These are phyloP conservation scores for Candida glucosophila DNA, from an alignment of 1,139 yeast genomes.

Conservation along the genomic window DNA sequence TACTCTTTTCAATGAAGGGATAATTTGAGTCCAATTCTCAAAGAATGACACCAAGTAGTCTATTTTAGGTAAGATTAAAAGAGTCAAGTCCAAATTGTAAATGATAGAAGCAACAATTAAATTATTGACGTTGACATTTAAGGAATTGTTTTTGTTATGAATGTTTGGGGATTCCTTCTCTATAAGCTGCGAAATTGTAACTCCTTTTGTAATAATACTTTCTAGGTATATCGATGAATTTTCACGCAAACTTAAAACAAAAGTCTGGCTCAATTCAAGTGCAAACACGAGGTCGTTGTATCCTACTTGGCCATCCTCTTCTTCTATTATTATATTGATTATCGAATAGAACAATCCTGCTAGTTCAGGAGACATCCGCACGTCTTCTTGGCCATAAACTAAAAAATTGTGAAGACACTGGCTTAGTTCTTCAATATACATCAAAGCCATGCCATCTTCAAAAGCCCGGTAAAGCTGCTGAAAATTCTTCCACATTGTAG, in stretches of 20 bases:
- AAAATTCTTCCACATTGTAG: slow-evolving; percentile 70
- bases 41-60: slow-evolving; percentile 46
- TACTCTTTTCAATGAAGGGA: slow-evolving; percentile 59
- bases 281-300: slow-evolving; percentile 42
- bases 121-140: slow-evolving; percentile 52
- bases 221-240: slow-evolving; percentile 32
- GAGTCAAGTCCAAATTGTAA: slow-evolving; percentile 49
- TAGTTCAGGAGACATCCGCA: slow-evolving; percentile 24
- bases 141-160: slow-evolving; percentile 26
- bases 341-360: slow-evolving; percentile 19
- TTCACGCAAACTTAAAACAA: slow-evolving; percentile 41
- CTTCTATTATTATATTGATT: slow-evolving; percentile 28
- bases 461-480: slow-evolving; percentile 47
- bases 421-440: slow-evolving; percentile 68
- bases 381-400: slow-evolving; percentile 55
- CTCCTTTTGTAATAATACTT: slow-evolving; percentile 26
- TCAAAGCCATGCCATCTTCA: slow-evolving; percentile 44
- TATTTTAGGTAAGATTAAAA: slow-evolving; percentile 42
- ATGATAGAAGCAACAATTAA: slow-evolving; percentile 61
- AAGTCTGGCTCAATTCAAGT: slow-evolving; percentile 46
- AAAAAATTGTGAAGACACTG: slow-evolving; percentile 73
- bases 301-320: slow-evolving; percentile 30
- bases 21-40: slow-evolving; percentile 56
- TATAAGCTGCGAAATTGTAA: slow-evolving; percentile 5
- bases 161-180: slow-evolving; percentile 6